These are phyloP conservation scores for Calonectria leucothoes DNA, from an alignment of 2,329 filamentous ascomycete genomes.

Conservation along the genomic window DNA sequence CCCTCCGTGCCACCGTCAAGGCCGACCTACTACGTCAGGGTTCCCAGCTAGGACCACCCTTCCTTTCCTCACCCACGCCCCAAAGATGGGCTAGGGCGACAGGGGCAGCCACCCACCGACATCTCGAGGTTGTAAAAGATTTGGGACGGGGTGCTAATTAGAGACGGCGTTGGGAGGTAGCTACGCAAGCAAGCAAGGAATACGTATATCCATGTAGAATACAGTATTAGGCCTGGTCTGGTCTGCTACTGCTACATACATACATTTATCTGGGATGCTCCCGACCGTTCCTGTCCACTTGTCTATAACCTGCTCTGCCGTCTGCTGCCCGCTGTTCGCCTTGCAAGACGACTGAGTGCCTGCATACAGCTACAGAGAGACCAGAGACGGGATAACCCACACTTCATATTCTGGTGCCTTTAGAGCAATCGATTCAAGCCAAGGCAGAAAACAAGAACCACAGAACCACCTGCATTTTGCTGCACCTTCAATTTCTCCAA, in stretches of 20 bases:
- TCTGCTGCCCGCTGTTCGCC: background rate
- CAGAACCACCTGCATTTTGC: background rate
- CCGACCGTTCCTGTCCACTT: background rate
- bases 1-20: slow-evolving; percentile 1
- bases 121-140: slow-evolving; percentile 8
- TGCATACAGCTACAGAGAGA: background rate
- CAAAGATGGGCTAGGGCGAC: background rate
- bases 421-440: background rate
- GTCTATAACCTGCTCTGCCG: background rate
- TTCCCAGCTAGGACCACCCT: background rate
- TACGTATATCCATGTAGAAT: slow-evolving; percentile 18
- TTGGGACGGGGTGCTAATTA: slow-evolving; percentile 15
- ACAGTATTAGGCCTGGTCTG: background rate
- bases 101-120: background rate
- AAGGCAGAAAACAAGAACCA: background rate
- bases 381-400: background rate
- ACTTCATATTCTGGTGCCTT: background rate
- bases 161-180: slow-evolving; percentile 10
- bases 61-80: background rate
- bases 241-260: background rate
- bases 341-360: background rate
- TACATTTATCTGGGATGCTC: background rate
- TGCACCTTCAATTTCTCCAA: background rate
- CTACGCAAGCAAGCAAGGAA: slow-evolving; percentile 14
- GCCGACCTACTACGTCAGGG: slow-evolving; percentile 8